Evolutionary conservation across 192 early-diverging fungal species (phyloP).

Genomic region (Allomyces javanicus): DNA sequence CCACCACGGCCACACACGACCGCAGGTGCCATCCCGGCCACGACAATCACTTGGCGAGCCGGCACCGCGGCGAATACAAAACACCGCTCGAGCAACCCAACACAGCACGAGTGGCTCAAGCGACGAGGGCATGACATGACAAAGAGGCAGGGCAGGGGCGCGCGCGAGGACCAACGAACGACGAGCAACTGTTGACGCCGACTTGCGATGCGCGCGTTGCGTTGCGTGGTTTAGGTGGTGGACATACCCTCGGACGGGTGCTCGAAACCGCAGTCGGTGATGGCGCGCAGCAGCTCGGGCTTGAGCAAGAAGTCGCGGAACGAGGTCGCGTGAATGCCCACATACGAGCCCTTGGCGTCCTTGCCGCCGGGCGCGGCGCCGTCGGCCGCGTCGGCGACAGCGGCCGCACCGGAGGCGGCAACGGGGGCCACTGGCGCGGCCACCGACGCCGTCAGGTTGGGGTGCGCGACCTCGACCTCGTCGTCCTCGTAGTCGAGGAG

Average conservation of each 20-base stretch:
- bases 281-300: constrained; percentile 84
- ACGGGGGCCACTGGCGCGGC: constrained; percentile 26
- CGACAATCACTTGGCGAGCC: neutral
- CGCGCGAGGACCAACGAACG: too few species aligned
- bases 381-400: constrained; percentile 14
- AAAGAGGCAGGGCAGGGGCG: too few species aligned
- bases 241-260: constrained; percentile 79
- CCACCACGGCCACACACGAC: too few species aligned
- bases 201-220: too few species aligned
- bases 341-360: constrained; percentile 92
- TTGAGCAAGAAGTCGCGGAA: constrained; percentile 96
- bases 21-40: too few species aligned
- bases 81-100: neutral
- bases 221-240: too few species aligned
- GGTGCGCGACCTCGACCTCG: constrained; percentile 21
- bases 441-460: constrained; percentile 27
- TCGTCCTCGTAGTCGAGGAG: constrained; percentile 96
- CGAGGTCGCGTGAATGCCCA: constrained; percentile 93
- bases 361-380: constrained; percentile 25
- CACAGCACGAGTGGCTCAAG: too few species aligned
- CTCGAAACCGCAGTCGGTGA: constrained; percentile 97
- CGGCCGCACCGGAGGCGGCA: constrained; percentile 17
- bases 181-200: too few species aligned
- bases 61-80: neutral
- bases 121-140: too few species aligned